phyloP scores from a whole-genome alignment of 495 filamentous ascomycete genomes.

The Patellaria atrata region DNA sequence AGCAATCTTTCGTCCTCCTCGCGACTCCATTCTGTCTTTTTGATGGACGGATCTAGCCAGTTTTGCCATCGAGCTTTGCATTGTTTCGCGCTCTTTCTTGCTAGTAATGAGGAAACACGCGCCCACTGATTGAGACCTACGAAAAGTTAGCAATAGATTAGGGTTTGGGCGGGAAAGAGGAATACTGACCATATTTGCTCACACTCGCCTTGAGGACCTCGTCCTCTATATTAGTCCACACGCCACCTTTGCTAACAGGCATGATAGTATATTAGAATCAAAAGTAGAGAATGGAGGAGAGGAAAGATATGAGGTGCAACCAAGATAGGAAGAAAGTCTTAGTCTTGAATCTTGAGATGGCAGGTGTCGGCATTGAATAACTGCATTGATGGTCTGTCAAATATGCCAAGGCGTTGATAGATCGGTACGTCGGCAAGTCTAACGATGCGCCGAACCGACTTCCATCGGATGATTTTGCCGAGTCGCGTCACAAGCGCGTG shows the following conservation, averaged over 20 bases:
- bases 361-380: neutral
- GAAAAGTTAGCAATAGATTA: no score
- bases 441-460: no score
- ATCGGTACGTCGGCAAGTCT: no score
- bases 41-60: constrained; percentile 95
- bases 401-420: no score
- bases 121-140: constrained; percentile 99
- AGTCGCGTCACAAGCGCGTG: no score
- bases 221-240: constrained; percentile 81
- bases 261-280: constrained; percentile 37
- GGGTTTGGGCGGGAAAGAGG: constrained; percentile 45
- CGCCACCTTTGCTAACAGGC: constrained; percentile 96
- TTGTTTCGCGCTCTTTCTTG: constrained; percentile 95
- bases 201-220: constrained; percentile 86
- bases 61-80: constrained; percentile 97
- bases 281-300: constrained; percentile 2
- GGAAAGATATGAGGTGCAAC: neutral
- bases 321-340: neutral
- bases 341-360: neutral
- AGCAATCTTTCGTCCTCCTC: constrained; percentile 97
- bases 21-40: constrained; percentile 96
- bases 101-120: constrained; percentile 90
- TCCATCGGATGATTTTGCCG: no score
- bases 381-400: no score
- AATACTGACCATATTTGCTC: constrained; percentile 20